Conservation (phyloP, 208 protist species). For the Wallacemonas sp. region DNA sequence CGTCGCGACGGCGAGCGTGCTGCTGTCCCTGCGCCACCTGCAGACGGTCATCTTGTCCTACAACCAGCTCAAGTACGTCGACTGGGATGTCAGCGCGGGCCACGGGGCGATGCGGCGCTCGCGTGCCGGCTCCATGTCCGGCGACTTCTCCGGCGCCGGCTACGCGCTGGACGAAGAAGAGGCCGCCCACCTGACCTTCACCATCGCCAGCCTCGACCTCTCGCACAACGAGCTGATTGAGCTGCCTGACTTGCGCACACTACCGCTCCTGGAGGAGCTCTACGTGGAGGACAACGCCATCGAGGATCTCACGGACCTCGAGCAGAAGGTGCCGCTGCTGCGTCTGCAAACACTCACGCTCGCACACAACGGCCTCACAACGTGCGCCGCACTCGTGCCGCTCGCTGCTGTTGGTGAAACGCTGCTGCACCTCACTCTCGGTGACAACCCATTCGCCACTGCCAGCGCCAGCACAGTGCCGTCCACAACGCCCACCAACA, state of each 20-base stretch:
- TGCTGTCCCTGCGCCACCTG: conserved; percentile 51
- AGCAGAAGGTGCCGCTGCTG: conserved; percentile 58
- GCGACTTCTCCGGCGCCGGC: conserved; percentile 2
- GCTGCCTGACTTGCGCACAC: conserved; percentile 71
- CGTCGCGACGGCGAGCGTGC: conserved; percentile 40
- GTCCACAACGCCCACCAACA: not conserved
- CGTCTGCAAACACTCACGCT: conserved; percentile 53
- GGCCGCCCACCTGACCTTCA: conserved; percentile 23
- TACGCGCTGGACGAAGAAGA: conserved; percentile 15
- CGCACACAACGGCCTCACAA: conserved; percentile 44
- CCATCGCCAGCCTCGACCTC: conserved; percentile 46
- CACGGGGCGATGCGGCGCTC: not conserved
- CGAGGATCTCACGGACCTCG: conserved; percentile 58
- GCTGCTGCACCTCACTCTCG: conserved; percentile 50
- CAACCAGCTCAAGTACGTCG: conserved; percentile 61
- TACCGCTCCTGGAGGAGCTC: conserved; percentile 61
- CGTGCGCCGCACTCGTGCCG: conserved; percentile 39
- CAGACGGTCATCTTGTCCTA: conserved; percentile 61
- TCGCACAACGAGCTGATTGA: conserved; percentile 81
- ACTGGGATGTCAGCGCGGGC: conserved; percentile 21
- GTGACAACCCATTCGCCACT: conserved; percentile 60
- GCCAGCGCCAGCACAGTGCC: not conserved
- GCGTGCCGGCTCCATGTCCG: not conserved
- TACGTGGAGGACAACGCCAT: conserved; percentile 76
- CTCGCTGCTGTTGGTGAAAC: conserved; percentile 65